Conservation (phyloP, 225 moss, liverwort and hornwort genomes). For the Physcomitrium patens region DNA sequence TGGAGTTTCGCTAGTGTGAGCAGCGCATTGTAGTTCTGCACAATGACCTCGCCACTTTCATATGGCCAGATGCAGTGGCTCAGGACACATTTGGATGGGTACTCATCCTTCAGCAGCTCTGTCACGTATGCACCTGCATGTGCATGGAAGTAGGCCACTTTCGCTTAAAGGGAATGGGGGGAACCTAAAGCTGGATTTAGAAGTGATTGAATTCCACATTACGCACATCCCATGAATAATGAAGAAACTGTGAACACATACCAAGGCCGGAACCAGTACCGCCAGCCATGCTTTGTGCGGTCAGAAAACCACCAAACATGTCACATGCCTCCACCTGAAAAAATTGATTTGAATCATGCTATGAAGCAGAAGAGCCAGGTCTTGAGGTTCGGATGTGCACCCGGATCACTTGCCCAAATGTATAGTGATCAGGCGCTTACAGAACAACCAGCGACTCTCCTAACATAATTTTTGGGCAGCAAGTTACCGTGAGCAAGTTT, state of each 20-base stretch:
- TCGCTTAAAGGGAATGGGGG: no score
- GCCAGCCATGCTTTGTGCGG: slow-evolving; percentile 94
- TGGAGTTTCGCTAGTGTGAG: slow-evolving; percentile 89
- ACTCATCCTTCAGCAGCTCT: slow-evolving; percentile 86
- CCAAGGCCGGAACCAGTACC: slow-evolving; percentile 95
- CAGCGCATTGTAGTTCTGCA: slow-evolving; percentile 94
- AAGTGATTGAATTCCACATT: neutral
- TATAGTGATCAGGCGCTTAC: neutral
- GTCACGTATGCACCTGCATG: slow-evolving; percentile 80
- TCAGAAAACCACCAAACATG: slow-evolving; percentile 83
- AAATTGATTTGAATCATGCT: neutral
- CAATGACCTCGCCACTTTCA: slow-evolving; percentile 96
- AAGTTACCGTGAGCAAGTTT: slow-evolving; percentile 5
- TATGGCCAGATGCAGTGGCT: slow-evolving; percentile 98
- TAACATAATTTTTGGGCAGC: neutral
- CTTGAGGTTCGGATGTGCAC: neutral
- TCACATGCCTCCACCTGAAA: slow-evolving; percentile 91
- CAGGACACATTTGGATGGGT: slow-evolving; percentile 73
- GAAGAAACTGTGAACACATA: slow-evolving; percentile 35
- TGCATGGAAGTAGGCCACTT: neutral
- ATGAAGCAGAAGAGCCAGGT: neutral
- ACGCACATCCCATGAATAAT: neutral
- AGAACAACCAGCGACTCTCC: neutral
- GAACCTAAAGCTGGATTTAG: neutral
- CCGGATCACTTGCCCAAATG: neutral